Percentiles rank a stretch among this genome's conserved stretches.
phyloP scores from a whole-genome alignment of 768 basidiomycete genomes.

The Calocybe gangraenosa region DNA sequence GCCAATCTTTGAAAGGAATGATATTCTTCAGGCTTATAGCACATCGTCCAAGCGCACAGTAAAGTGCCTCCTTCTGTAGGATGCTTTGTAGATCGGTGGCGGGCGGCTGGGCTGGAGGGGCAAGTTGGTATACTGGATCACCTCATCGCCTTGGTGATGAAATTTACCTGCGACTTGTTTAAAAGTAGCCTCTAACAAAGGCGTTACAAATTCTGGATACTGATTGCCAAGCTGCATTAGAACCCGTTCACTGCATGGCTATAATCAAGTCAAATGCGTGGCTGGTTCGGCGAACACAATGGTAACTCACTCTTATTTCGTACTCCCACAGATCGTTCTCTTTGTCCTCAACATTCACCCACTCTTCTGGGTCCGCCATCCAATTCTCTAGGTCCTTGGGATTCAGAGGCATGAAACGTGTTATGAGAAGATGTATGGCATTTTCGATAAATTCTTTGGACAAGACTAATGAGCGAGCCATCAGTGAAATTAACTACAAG shows the following conservation, averaged over 20 bases:
- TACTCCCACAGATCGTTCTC: slow-evolving; percentile 93
- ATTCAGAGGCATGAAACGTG: slow-evolving; percentile 81
- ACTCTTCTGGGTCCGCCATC: slow-evolving; percentile 90
- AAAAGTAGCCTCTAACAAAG: slow-evolving; percentile 59
- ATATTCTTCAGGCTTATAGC: slow-evolving; percentile 54
- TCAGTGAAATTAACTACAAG: neutral
- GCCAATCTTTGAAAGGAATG: slow-evolving; percentile 71
- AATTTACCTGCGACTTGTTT: slow-evolving; percentile 53
- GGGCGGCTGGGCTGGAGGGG: slow-evolving; percentile 33
- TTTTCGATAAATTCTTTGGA: slow-evolving; percentile 69
- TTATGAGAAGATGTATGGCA: slow-evolving; percentile 72
- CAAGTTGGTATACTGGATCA: neutral
- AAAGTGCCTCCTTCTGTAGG: slow-evolving; percentile 81
- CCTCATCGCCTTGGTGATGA: neutral
- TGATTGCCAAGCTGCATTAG: slow-evolving; percentile 73
- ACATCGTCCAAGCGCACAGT: slow-evolving; percentile 87
- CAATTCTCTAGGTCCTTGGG: slow-evolving; percentile 78
- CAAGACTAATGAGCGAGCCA: slow-evolving; percentile 41
- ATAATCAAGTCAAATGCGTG: neutral
- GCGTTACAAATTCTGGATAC: slow-evolving; percentile 65
- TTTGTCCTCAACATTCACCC: slow-evolving; percentile 85
- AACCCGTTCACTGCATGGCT: slow-evolving; percentile 95
- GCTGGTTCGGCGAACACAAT: neutral
- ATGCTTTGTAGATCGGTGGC: slow-evolving; percentile 53
- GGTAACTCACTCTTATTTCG: slow-evolving; percentile 70